These are phyloP conservation scores for Claviceps purpurea DNA, from an alignment of 2,329 filamentous ascomycete genomes.

Conservation along the genomic window DNA sequence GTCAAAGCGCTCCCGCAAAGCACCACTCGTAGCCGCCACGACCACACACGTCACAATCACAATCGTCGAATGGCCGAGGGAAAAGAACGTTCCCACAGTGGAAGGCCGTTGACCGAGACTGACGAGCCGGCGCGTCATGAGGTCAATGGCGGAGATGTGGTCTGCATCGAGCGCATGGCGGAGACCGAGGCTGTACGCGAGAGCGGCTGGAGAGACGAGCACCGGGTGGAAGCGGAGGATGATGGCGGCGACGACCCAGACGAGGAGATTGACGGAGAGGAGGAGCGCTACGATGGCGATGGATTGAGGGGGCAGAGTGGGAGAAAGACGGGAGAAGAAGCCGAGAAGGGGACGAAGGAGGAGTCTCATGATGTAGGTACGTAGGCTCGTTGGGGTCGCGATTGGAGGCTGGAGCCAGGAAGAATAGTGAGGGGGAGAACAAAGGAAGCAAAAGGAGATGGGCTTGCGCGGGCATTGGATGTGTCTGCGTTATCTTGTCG, in stretches of 20 bases:
- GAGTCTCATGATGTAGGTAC: neutral
- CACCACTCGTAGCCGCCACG: constrained; percentile 80
- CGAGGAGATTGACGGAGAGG: constrained; percentile 34
- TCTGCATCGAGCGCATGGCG: constrained; percentile 97
- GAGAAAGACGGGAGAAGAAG: neutral
- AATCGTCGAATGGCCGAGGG: constrained; percentile 83
- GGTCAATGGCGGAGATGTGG: constrained; percentile 74
- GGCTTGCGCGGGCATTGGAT: too few species aligned
- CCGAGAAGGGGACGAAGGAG: neutral
- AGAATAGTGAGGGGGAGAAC: too few species aligned
- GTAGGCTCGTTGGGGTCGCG: neutral
- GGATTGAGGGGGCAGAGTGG: constrained; percentile 18
- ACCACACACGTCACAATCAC: constrained; percentile 83
- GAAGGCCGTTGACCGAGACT: constrained; percentile 76
- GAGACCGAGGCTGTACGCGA: constrained; percentile 79
- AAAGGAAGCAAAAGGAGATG: too few species aligned
- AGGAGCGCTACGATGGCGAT: constrained; percentile 39
- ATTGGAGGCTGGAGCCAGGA: too few species aligned
- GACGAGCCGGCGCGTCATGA: constrained; percentile 83
- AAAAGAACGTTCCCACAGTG: constrained; percentile 90
- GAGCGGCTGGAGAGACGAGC: constrained; percentile 65
- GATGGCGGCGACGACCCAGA: constrained; percentile 42
- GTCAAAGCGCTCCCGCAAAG: constrained; percentile 68
- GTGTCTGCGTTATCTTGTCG: too few species aligned
- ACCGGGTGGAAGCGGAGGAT: constrained; percentile 39